Evolutionary conservation across 2,329 filamentous ascomycete species (phyloP).

Genomic region (Hymenoscyphus scutula): DNA sequence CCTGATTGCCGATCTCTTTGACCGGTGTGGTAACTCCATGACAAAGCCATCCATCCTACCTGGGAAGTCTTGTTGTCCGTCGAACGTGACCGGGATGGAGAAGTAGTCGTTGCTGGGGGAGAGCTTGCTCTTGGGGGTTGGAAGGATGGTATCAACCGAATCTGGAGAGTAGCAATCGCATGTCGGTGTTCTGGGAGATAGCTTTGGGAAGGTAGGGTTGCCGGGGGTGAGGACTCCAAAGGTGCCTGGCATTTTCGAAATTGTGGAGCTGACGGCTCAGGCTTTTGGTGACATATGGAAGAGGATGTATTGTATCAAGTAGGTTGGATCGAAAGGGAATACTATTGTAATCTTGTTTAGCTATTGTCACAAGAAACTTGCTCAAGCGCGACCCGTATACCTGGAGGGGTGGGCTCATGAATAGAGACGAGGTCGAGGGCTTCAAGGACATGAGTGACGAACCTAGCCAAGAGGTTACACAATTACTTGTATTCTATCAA

Average conservation of each 20-base stretch:
- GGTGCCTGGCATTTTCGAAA: not conserved
- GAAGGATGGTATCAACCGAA: not conserved
- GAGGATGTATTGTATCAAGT: not conserved
- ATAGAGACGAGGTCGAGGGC: not conserved
- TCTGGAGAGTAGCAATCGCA: not conserved
- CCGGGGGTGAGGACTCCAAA: not conserved
- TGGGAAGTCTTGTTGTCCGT: not conserved
- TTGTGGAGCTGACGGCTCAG: not conserved
- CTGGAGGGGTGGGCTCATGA: not conserved
- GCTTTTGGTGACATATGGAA: not conserved
- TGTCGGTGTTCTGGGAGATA: not conserved
- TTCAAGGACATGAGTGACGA: not conserved
- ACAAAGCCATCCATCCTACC: not conserved
- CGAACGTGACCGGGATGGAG: constrained; percentile 3
- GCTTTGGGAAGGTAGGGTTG: too few relatives aligned
- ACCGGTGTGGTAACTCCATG: constrained; percentile 1
- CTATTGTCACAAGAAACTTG: not conserved
- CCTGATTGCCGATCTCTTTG: not conserved
- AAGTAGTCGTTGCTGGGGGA: not conserved
- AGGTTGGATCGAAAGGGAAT: not conserved
- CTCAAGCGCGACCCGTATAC: not conserved
- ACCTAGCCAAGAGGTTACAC: not conserved
- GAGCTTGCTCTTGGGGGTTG: not conserved
- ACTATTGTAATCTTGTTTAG: not conserved
- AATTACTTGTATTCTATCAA: not conserved